Percentiles rank a stretch among this genome's conserved stretches.
Evolutionary conservation across 2,329 filamentous ascomycete species (phyloP).

Genomic region (Alternaria ventricosa): DNA sequence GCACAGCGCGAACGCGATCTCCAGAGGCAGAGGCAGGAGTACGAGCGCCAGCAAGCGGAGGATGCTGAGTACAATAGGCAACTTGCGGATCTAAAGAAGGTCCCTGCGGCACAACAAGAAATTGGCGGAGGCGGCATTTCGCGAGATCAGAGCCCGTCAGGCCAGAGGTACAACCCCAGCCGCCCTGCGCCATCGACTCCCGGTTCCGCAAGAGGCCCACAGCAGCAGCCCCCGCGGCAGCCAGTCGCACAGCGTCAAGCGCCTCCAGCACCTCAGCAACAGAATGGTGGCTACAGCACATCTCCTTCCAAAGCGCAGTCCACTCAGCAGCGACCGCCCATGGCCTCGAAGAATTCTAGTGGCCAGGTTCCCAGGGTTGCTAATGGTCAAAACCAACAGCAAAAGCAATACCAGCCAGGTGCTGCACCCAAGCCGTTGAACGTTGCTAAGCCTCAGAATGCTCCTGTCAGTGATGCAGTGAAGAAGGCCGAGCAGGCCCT

Average conservation of each 20-base stretch:
- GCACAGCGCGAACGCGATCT: constrained; percentile 48
- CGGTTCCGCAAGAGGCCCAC: constrained; percentile 52
- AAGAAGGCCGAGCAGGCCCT: constrained; percentile 91
- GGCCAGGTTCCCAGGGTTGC: constrained; percentile 52
- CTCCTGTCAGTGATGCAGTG: constrained; percentile 69
- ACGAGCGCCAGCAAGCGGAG: constrained; percentile 63
- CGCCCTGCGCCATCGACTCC: constrained; percentile 85
- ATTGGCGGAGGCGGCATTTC: constrained; percentile 69
- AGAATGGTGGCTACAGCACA: constrained; percentile 40
- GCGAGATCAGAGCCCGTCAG: constrained; percentile 53
- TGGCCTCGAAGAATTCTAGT: constrained; percentile 36
- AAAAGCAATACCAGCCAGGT: constrained; percentile 51
- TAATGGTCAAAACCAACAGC: constrained; percentile 51
- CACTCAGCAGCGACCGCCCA: constrained; percentile 37
- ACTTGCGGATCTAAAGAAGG: constrained; percentile 60
- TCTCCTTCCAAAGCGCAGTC: constrained; percentile 38
- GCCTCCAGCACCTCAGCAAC: constrained; percentile 69
- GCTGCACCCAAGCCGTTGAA: constrained; percentile 63
- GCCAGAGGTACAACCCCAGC: constrained; percentile 80
- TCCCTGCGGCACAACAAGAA: constrained; percentile 87
- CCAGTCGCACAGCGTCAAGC: constrained; percentile 78
- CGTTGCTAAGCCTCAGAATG: constrained; percentile 55
- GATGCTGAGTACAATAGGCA: too few relatives aligned
- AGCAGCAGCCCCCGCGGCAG: constrained; percentile 61
- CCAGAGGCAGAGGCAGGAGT: constrained; percentile 50